Evolutionary conservation across 208 protist genomes (phyloP), one percentile per base, ranked within the genome.

Genomic region (Wallacemonas sp.): DNA sequence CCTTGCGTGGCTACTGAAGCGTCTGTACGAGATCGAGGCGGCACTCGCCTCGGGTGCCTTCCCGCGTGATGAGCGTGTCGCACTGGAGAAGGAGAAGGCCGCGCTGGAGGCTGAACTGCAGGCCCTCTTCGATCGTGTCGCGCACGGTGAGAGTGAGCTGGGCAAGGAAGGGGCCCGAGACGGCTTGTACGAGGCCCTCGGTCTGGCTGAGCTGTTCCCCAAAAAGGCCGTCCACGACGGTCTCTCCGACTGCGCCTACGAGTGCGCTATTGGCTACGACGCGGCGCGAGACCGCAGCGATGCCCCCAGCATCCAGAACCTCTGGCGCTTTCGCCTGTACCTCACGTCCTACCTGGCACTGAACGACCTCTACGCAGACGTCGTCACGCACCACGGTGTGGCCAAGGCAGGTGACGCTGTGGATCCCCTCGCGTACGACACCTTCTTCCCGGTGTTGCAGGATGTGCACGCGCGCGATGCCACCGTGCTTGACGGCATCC

Each of bases 301-400:
- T 26, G 57, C 21, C 21, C 38, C 57, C 21, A 34, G 38, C 39
- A 65, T 80, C 11, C 26, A 61, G 9, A 68, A 67, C 12, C 23
- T 56, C 1, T 44, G 24, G 23, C 29, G 58, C 19, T 52, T 80
- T 36, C 72, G 74, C 16, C 44, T 72, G 16, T 80, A 72, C 47
- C 44, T 76, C 27, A 66, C 67, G 21, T 38, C 55, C 30, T 80
- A 80, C 33, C 32, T 76, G 14, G 64, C 60, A n/a, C 43, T 76
- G 61, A 70, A 61, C 27, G 74, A 76, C 24, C 49, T 80, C 17
- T 80, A 80, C 61, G 41, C 60, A n/a, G 70, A 80, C 21, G 65
- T 72, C 4, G 34, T 79, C 14, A 26, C 47, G n/a, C 61, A 70
- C 17, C 56, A 70, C 14, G 52, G 52, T n/a, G 52, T 58, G 30